phyloP scores from a whole-genome alignment of 208 protist genomes.

The Blastocrithidia nonstop region DNA sequence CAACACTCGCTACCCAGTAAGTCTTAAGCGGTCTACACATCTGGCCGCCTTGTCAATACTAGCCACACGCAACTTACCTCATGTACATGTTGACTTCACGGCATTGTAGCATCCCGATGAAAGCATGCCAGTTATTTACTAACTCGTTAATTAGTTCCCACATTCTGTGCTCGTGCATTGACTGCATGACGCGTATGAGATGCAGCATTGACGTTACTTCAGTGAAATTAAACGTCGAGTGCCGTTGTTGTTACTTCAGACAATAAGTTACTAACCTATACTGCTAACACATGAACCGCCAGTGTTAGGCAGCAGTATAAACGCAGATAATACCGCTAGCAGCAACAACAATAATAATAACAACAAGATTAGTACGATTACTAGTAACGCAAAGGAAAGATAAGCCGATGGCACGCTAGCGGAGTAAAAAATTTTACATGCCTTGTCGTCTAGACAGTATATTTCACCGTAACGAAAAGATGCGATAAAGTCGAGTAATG shows the following conservation, averaged over 20 bases:
- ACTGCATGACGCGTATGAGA: slow-evolving; percentile 79
- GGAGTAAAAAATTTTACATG: too few species aligned
- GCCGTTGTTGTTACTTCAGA: slow-evolving; percentile 66
- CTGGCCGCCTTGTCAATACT: slow-evolving; percentile 69
- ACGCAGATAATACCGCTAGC: not conserved
- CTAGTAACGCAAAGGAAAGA: too few species aligned
- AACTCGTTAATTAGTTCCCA: slow-evolving; percentile 57
- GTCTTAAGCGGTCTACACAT: slow-evolving; percentile 58
- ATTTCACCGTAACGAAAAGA: too few species aligned
- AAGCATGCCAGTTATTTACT: slow-evolving; percentile 64
- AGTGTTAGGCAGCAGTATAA: not conserved
- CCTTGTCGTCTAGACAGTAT: too few species aligned
- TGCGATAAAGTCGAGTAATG: too few species aligned
- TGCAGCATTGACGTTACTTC: slow-evolving; percentile 75
- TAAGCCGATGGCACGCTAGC: too few species aligned
- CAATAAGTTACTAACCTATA: slow-evolving; percentile 12
- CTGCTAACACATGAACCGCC: not conserved
- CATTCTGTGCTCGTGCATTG: slow-evolving; percentile 71
- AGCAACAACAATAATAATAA: not conserved
- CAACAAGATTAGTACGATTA: too few species aligned
- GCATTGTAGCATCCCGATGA: slow-evolving; percentile 79
- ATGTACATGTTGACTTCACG: slow-evolving; percentile 78
- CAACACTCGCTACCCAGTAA: slow-evolving; percentile 72
- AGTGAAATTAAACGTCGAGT: slow-evolving; percentile 34
- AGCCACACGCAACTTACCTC: slow-evolving; percentile 41